Conservation (phyloP, 1,284 basidiomycete genomes). For the Tilletia walkeri region DNA sequence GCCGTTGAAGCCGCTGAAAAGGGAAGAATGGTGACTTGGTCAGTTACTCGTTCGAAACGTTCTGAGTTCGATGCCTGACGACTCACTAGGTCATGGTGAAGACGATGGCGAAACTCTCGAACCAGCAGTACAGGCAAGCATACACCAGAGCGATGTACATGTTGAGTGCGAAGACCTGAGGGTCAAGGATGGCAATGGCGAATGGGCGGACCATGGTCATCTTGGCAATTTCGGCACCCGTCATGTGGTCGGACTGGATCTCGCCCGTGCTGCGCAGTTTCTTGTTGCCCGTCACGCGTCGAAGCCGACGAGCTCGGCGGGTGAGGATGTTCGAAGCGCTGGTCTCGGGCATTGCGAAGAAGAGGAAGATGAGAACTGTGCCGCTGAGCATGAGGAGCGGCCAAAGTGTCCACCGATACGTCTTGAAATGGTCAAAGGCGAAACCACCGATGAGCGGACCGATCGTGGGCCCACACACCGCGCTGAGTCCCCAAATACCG, state of each 20-base stretch:
- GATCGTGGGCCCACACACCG: slow-evolving; percentile 36
- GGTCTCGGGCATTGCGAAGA: slow-evolving; percentile 55
- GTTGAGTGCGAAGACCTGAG: slow-evolving; percentile 31
- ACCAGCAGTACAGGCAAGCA: slow-evolving; percentile 31
- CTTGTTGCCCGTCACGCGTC: slow-evolving; percentile 55
- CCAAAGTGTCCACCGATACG: slow-evolving; percentile 54
- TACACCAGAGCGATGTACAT: slow-evolving; percentile 32
- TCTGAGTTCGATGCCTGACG: not conserved
- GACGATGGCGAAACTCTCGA: slow-evolving; percentile 43
- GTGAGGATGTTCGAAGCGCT: slow-evolving; percentile 53
- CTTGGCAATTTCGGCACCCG: slow-evolving; percentile 33
- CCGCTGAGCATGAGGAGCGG: slow-evolving; percentile 54
- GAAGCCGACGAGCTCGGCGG: slow-evolving; percentile 53
- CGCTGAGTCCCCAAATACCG: slow-evolving; percentile 37
- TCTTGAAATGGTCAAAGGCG: slow-evolving; percentile 28
- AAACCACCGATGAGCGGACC: slow-evolving; percentile 45
- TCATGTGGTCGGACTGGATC: slow-evolving; percentile 36
- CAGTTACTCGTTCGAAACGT: not conserved
- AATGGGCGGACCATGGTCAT: slow-evolving; percentile 47
- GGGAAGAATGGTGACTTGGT: not conserved
- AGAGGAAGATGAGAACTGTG: slow-evolving; percentile 42
- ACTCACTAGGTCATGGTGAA: slow-evolving; percentile 32
- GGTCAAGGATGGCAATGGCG: slow-evolving; percentile 34
- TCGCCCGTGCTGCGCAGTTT: slow-evolving; percentile 54
- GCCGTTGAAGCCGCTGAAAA: slow-evolving; percentile 36